phyloP scores from a whole-genome alignment of 257 asterid genomes.

The Jaltomata sinuosa region DNA sequence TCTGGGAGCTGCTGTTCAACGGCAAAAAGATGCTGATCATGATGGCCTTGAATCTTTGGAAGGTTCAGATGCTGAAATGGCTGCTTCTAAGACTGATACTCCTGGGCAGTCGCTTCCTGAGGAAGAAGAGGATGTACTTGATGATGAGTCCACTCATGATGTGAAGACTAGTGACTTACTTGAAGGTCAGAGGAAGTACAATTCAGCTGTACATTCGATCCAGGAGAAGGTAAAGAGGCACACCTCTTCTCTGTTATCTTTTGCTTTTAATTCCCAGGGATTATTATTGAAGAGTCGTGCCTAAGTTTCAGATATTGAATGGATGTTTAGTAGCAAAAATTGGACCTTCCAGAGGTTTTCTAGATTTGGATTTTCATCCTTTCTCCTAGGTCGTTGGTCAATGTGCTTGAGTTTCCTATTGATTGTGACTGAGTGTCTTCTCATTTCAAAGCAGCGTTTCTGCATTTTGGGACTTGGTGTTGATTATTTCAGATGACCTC shows the following conservation, averaged over 20 bases:
- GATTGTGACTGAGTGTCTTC: background rate
- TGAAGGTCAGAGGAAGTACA: conserved; percentile 95
- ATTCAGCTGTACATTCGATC: conserved; percentile 95
- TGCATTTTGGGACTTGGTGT: background rate
- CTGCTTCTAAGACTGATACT: conserved; percentile 56
- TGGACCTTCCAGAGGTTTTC: background rate
- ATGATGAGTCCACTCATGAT: conserved; percentile 42
- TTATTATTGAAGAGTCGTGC: background rate
- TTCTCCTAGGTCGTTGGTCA: background rate
- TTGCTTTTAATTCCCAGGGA: background rate
- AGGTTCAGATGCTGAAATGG: conserved; percentile 44
- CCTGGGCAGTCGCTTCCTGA: conserved; percentile 67
- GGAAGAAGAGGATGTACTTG: conserved; percentile 57
- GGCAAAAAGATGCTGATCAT: conserved; percentile 88
- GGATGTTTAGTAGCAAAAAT: background rate
- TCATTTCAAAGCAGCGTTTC: background rate
- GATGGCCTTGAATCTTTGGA: conserved; percentile 58
- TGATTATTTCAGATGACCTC: background rate
- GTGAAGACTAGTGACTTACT: conserved; percentile 76
- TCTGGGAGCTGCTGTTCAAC: conserved; percentile 99
- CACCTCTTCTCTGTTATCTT: background rate
- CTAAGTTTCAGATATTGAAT: background rate
- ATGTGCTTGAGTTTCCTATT: background rate
- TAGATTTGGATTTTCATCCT: background rate
- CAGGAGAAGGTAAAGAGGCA: conserved; percentile 75